Percentiles rank a stretch among this genome's conserved stretches.
These are phyloP conservation scores for Tolypocladium amazonense DNA, from an alignment of 2,329 filamentous ascomycete genomes.

Conservation along the genomic window DNA sequence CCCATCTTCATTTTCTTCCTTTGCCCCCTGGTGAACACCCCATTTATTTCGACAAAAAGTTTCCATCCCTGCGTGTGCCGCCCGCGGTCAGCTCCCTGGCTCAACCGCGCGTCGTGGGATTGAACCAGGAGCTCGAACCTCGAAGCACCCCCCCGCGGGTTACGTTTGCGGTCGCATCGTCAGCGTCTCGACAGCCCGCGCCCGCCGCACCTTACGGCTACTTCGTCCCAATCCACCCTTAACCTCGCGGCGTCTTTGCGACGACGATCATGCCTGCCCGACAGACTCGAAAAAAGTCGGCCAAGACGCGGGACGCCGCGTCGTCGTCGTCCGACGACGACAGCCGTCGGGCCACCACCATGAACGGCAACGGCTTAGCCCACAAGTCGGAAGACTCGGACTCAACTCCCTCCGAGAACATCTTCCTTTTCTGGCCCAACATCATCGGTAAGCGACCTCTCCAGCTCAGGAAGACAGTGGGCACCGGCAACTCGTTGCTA, in stretches of 20 bases:
- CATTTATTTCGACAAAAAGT: neutral
- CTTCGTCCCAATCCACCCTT: too few species aligned
- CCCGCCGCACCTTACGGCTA: neutral
- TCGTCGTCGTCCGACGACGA: constrained; percentile 19
- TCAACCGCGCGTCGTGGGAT: neutral
- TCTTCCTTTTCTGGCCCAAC: constrained; percentile 75
- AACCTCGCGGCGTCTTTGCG: neutral
- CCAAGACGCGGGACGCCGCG: constrained; percentile 19
- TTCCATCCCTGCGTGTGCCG: neutral
- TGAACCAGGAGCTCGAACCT: neutral
- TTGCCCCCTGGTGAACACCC: neutral
- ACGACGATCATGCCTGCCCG: constrained; percentile 24
- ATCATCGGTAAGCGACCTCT: constrained; percentile 53
- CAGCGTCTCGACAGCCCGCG: neutral
- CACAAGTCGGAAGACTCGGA: constrained; percentile 23
- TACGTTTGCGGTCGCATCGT: neutral
- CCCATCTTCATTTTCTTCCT: neutral
- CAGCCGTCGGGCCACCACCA: constrained; percentile 12
- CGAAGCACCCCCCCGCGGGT: neutral
- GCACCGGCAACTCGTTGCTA: constrained; percentile 1
- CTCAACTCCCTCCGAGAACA: constrained; percentile 50
- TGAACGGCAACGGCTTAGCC: constrained; percentile 36
- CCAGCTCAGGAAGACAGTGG: neutral
- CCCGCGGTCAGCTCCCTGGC: neutral
- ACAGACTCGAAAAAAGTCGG: constrained; percentile 27